phyloP scores from a whole-genome alignment of 257 asterid genomes.

The Salvia splendens region DNA sequence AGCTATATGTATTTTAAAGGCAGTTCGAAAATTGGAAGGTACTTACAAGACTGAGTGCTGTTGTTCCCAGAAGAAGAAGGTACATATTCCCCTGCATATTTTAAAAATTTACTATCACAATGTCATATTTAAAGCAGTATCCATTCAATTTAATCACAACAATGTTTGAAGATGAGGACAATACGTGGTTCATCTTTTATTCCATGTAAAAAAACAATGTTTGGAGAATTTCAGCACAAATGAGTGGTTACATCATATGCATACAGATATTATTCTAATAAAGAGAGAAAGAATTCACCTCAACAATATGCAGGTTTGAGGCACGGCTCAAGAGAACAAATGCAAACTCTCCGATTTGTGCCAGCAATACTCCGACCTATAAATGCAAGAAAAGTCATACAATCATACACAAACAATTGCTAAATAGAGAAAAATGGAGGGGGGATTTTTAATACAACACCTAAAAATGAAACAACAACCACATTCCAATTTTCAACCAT shows the following conservation, averaged over 20 bases:
- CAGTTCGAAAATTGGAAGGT: conserved; percentile 13
- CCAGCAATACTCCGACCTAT: conserved; percentile 87
- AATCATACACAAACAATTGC: conserved; percentile 17
- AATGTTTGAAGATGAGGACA: neutral
- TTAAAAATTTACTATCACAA: conserved; percentile 3
- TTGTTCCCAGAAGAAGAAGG: conserved; percentile 94
- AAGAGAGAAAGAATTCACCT: conserved; percentile 50
- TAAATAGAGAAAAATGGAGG: neutral
- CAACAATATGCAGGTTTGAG: conserved; percentile 76
- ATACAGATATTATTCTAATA: conserved; percentile 9
- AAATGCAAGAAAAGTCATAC: conserved; percentile 24
- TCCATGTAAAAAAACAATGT: neutral
- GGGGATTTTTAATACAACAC: neutral
- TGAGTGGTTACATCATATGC: neutral
- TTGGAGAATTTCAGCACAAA: neutral
- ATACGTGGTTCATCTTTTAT: neutral
- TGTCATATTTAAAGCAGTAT: conserved; percentile 22
- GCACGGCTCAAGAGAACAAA: conserved; percentile 95
- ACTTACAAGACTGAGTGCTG: conserved; percentile 92
- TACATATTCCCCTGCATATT: conserved; percentile 82
- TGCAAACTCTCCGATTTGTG: conserved; percentile 97
- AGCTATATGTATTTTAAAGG: neutral
- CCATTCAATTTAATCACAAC: neutral
- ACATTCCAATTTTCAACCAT: conserved; percentile 3
- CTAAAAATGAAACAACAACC: neutral